Evolutionary conservation across 805 yeast genomes (phyloP), one percentile per base, ranked within the genome.

Genomic region (Lachancea thermotolerans): DNA sequence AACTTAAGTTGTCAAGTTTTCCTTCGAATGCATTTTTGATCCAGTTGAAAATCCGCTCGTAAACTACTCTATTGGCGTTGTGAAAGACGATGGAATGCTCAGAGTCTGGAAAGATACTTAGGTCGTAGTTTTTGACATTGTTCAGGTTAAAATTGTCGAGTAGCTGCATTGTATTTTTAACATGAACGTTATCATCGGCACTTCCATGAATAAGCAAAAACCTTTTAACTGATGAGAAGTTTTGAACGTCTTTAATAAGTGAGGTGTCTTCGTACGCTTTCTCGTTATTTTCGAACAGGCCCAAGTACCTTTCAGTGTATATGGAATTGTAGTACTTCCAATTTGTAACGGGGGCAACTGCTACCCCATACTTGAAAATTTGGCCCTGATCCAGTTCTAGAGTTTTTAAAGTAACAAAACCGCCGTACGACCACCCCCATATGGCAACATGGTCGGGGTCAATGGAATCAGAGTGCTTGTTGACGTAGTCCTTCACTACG

Each of bases 391-490:
- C 95, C 39, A 68, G 71, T 60, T 85, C 95, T 30, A 85, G 59
- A 0, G 90, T 82, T 59, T 85, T 85, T 43, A 85, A 64, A 0
- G 91, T 81, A 8, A 82, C 71, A 57, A 81, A 85, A 0, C 91
- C 95, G 45, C 95, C 95, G 62, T 84, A 85, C 0, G 90, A 82
- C 90, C 93, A 85, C 12, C 95, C 95, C 90, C 93, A 85, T 33
- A 85, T 73, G 0, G 88, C 86, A 3, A 82, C 77, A 46, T 69
- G 69, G 1, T 72, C 68, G 2, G 54, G 53, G 57, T 84, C 82
- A 15, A 85, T 71, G 48, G 73, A 73, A 0, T 44, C 47, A 25
- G 60, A 46, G 21, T 70, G 60, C 1, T 63, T 64, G 17, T 65
- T 48, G 6, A 84, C 72, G 58, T 78, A 80, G 31, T 68, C 69